phyloP scores from a whole-genome alignment of 2,329 filamentous ascomycete genomes.

The Pyrenochaeta sp. region DNA sequence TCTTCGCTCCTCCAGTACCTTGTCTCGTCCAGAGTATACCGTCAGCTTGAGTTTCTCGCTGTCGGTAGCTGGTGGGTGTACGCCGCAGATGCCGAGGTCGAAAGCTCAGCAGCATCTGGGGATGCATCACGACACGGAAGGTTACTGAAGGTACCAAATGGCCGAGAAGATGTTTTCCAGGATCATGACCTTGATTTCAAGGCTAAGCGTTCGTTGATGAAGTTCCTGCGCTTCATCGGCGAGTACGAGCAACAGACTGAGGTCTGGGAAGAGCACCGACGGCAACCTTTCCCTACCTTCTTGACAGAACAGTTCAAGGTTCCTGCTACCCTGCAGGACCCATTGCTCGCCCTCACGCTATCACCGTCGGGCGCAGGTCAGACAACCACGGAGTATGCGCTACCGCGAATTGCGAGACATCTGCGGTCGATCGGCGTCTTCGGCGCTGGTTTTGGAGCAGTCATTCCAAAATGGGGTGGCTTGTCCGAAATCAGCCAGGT shows the following conservation, averaged over 20 bases:
- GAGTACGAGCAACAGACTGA: constrained; percentile 71
- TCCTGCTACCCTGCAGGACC: constrained; percentile 71
- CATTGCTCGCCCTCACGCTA: constrained; percentile 75
- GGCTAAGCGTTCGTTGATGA: constrained; percentile 88
- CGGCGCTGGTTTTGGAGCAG: constrained; percentile 85
- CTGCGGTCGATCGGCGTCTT: constrained; percentile 87
- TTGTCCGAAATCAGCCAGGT: constrained; percentile 90
- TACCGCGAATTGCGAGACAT: constrained; percentile 79
- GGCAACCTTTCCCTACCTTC: constrained; percentile 66
- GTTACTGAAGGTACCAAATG: constrained; percentile 81
- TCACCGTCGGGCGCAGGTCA: constrained; percentile 66
- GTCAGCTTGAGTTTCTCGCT: constrained; percentile 91
- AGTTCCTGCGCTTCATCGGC: constrained; percentile 87
- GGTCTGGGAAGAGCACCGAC: constrained; percentile 67
- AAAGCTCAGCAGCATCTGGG: constrained; percentile 6
- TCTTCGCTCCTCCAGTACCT: constrained; percentile 80
- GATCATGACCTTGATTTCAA: constrained; percentile 78
- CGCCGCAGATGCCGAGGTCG: constrained; percentile 39
- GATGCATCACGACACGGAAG: constrained; percentile 15
- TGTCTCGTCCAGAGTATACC: constrained; percentile 87
- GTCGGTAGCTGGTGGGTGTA: constrained; percentile 93
- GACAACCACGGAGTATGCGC: constrained; percentile 71
- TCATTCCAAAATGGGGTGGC: constrained; percentile 93
- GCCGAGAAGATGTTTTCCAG: constrained; percentile 89
- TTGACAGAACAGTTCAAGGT: constrained; percentile 62